These are phyloP conservation scores for Metarhizium sp. DNA, from an alignment of 2,329 filamentous ascomycete genomes.

Conservation along the genomic window DNA sequence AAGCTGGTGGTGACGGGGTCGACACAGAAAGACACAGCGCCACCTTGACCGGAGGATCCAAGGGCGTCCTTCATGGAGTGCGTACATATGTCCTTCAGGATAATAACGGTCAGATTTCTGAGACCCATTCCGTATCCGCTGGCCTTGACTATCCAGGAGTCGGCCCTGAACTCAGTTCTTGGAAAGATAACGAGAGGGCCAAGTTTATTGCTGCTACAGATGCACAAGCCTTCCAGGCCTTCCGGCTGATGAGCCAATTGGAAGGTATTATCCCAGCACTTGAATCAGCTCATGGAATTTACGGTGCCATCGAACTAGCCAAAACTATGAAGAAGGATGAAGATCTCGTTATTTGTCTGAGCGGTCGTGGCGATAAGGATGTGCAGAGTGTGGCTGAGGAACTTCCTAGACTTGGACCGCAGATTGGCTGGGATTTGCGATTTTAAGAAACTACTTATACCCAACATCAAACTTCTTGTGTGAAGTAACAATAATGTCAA, in stretches of 20 bases:
- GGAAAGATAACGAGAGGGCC: slow-evolving; percentile 86
- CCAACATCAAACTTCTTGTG: not conserved
- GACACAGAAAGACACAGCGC: slow-evolving; percentile 81
- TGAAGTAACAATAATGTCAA: not conserved
- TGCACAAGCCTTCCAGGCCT: slow-evolving; percentile 78
- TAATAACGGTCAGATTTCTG: slow-evolving; percentile 81
- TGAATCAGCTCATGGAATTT: slow-evolving; percentile 89
- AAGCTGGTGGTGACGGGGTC: slow-evolving; percentile 88
- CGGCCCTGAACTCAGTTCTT: slow-evolving; percentile 80
- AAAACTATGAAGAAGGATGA: slow-evolving; percentile 85
- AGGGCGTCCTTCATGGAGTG: slow-evolving; percentile 92
- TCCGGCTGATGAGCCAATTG: slow-evolving; percentile 73
- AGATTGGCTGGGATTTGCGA: slow-evolving; percentile 68
- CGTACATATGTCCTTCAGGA: slow-evolving; percentile 93
- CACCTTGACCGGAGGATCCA: slow-evolving; percentile 75
- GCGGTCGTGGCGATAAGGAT: slow-evolving; percentile 93
- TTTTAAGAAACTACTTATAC: slow-evolving; percentile 33
- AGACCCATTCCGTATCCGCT: slow-evolving; percentile 94
- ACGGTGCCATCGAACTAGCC: slow-evolving; percentile 77
- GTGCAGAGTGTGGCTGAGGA: slow-evolving; percentile 97
- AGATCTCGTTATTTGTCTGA: slow-evolving; percentile 89
- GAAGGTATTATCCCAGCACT: slow-evolving; percentile 97
- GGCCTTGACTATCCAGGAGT: slow-evolving; percentile 97
- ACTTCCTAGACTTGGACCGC: slow-evolving; percentile 75
- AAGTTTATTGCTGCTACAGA: slow-evolving; percentile 89